Base-by-base conservation (phyloP, 169 alveolate genomes). In the Plasmodium sp. region DNA sequence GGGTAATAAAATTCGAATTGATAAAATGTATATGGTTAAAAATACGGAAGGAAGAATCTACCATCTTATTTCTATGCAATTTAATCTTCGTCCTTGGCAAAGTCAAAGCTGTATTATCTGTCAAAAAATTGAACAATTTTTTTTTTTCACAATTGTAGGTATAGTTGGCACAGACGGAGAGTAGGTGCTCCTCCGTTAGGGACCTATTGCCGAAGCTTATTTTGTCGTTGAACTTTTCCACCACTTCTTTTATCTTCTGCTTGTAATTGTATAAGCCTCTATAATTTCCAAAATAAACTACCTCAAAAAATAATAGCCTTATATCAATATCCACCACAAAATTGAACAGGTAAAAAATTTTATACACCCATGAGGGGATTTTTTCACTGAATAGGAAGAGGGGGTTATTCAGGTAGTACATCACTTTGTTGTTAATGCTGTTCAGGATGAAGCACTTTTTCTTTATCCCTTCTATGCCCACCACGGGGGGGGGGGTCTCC, bases 1-100 rank as follows among this genome's bases (percentile, higher is more conserved):
- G 95, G 4, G 95, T 92, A 18, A 83, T 73, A 81, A 81, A 73
- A 73, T 92, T 77, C n/a, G 95, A 81, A 73, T 83, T 81, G 33
- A 92, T 92, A 92, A 48, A 81, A 92, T 92, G 95, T 41, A 92
- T 72, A 92, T 92, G 95, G 41, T 92, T 92, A 92, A 92, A 92
- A 9, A 92, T 92, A 33, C 95, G 92, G 34, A 82, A 92, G 10
- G 95, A 82, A 0, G 95, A 81, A 14, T 92, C 92, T 0, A 92
- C 54, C 71, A 92, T 81, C 83, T 92, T 92, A 34, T 67, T 81
- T 92, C 95, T 31, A 14, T 92, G 95, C 41, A 92, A 82, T 39
- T 82, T 81, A 18, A 92, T 83, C 84, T 92, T 92, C 41, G 95
- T 92, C 84, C 92, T 81, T 31, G 95, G 95, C 39, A 92, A 73